Evolutionary conservation across 371 early-diverging fungal genomes (phyloP).

Genomic region (Parasitella parasitica): DNA sequence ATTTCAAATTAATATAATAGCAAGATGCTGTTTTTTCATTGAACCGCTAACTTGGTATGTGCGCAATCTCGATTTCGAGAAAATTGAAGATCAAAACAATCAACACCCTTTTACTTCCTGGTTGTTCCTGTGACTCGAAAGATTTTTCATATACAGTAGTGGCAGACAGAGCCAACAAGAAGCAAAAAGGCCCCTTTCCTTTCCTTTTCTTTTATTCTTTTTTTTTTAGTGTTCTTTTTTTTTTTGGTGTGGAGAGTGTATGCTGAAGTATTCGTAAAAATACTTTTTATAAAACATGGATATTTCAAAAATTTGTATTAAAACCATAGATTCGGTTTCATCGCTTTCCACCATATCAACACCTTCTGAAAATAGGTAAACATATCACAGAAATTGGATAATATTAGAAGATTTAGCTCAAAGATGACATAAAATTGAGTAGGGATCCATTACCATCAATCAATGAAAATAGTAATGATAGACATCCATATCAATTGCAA

Average conservation of each 20-base stretch:
- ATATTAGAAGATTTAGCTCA: background rate
- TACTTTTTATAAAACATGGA: constrained; percentile 8
- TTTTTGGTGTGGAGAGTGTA: background rate
- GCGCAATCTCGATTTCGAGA: background rate
- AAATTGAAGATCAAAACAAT: background rate
- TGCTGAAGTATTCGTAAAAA: background rate
- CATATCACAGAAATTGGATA: background rate
- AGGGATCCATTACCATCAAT: background rate
- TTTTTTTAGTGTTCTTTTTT: background rate
- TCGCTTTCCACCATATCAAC: background rate
- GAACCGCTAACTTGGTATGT: background rate
- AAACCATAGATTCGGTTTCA: background rate
- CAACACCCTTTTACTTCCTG: background rate
- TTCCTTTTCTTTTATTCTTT: background rate
- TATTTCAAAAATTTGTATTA: constrained; percentile 22
- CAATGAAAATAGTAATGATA: background rate
- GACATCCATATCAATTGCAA: background rate
- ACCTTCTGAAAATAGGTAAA: background rate
- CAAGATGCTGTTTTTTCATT: background rate
- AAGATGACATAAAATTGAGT: background rate
- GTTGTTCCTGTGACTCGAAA: background rate
- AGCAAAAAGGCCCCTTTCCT: background rate
- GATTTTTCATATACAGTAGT: background rate
- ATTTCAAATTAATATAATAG: background rate
- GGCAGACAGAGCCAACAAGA: background rate